Evolutionary conservation across 2,329 filamentous ascomycete genomes (phyloP).

Genomic region (Hymenoscyphus linearis): DNA sequence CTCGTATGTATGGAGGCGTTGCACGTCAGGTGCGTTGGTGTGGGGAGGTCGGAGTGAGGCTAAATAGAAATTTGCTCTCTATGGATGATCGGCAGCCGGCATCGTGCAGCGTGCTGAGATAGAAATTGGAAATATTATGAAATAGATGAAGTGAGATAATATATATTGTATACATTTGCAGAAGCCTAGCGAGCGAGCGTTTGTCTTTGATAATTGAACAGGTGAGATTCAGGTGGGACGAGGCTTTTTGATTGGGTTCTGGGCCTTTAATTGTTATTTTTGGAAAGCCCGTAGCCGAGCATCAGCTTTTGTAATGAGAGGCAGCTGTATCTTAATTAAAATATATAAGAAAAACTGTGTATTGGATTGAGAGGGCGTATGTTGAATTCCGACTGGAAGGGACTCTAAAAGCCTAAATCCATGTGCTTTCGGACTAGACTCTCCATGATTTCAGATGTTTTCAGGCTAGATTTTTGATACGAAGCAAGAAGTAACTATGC

Average conservation of each 20-base stretch:
- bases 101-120: background rate
- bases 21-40: background rate
- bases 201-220: background rate
- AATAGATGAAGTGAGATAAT: background rate
- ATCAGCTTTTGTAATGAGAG: background rate
- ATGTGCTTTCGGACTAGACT: too few relatives aligned
- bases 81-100: background rate
- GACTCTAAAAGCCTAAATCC: background rate
- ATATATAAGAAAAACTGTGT: background rate
- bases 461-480: too few relatives aligned
- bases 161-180: background rate
- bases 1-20: background rate
- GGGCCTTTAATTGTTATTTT: background rate
- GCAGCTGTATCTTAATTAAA: background rate
- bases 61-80: background rate
- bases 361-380: background rate
- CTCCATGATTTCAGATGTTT: too few relatives aligned
- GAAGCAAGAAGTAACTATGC: background rate
- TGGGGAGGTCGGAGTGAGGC: background rate
- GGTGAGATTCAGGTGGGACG: background rate
- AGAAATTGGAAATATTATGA: background rate
- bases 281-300: background rate
- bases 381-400: background rate
- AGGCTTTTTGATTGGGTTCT: background rate
- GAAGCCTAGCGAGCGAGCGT: background rate